Evolutionary conservation across 164 flowering plant species (phyloP), one percentile per base, ranked within the genome.

Genomic region (Berberis thunbergii): DNA sequence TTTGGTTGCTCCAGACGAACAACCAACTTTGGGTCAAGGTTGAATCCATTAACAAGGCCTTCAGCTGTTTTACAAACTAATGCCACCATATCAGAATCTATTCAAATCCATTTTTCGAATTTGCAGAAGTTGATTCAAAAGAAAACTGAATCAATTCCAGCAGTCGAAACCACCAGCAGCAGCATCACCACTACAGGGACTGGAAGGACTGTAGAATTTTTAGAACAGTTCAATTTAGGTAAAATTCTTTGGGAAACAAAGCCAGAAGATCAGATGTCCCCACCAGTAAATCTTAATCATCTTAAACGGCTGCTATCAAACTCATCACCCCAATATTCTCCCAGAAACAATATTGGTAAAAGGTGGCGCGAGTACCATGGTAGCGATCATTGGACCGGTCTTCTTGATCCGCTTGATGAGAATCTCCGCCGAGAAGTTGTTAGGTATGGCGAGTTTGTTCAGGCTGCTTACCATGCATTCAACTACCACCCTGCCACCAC

Each of bases 361-460:
- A 74, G 83, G 67, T 93, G 98, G 98, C 56, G 75, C 4, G 91
- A 90, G 64, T 88, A 88, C 62, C 98, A 93, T 68, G 98, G 98
- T 4, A 12, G 79, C 44, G 69, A 76, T 7, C 77, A 88, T 59
- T 93, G 98, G 98, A 76, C 71, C 42, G 96, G 96, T 39, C 63
- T 93, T 3, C 78, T 93, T 7, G 98, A 93, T 75, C 98, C 98
- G 3, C 82, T 93, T 7, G 91, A 93, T 67, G 92, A 87, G 77
- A 90, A 93, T 67, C 89, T 93, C 67, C 86, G 98, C 61, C 85
- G 98, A 1, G 98, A 93, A 68, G 72, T 93, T 45, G 85, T 93
- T 48, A 66, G 97, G 8, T 88, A 83, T 69, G 98, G 98, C 4
- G 98, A 93, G 77, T 84, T 90, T 57, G 69, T 90, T 1, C 98